Percentiles rank a stretch among this genome's conserved stretches.
Conservation (phyloP, 2,329 filamentous ascomycete species). For the Exophiala dermatitidis region DNA sequence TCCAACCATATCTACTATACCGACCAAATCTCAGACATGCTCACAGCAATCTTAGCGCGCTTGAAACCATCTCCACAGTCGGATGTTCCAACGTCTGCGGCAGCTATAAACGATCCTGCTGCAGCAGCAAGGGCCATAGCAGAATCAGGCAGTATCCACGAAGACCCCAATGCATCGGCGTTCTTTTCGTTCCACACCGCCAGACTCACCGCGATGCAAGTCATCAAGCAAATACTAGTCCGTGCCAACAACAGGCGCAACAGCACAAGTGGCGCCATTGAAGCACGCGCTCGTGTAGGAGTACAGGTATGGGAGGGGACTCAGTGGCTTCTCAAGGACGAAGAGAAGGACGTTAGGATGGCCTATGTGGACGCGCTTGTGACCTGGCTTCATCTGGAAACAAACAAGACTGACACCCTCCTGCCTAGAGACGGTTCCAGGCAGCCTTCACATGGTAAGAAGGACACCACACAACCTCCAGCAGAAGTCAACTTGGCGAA, state of each 20-base stretch:
- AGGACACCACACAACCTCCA: conserved; percentile 34
- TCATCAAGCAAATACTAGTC: conserved; percentile 73
- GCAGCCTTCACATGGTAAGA: conserved; percentile 40
- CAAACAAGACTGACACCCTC: conserved; percentile 57
- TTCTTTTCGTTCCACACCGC: conserved; percentile 59
- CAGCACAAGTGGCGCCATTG: conserved; percentile 52
- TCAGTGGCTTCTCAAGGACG: conserved; percentile 81
- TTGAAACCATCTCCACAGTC: conserved; percentile 58
- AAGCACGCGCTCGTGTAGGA: conserved; percentile 67
- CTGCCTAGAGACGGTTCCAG: conserved; percentile 51
- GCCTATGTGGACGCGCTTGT: conserved; percentile 78
- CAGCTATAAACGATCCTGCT: conserved; percentile 46
- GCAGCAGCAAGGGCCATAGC: conserved; percentile 44
- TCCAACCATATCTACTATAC: conserved; percentile 95
- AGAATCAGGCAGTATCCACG: conserved; percentile 44
- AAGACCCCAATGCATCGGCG: conserved; percentile 48
- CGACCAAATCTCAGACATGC: conserved; percentile 93
- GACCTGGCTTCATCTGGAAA: conserved; percentile 80
- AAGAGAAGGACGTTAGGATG: conserved; percentile 67
- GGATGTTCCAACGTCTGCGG: conserved; percentile 39
- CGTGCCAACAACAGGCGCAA: conserved; percentile 67
- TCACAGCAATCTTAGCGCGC: conserved; percentile 68
- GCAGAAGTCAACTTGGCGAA: conserved; percentile 41
- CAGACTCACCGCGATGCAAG: conserved; percentile 60
- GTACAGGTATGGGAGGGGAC: conserved; percentile 92